phyloP scores from a whole-genome alignment of 176 grass and related monocot species.

The Aegilops bicornis region DNA sequence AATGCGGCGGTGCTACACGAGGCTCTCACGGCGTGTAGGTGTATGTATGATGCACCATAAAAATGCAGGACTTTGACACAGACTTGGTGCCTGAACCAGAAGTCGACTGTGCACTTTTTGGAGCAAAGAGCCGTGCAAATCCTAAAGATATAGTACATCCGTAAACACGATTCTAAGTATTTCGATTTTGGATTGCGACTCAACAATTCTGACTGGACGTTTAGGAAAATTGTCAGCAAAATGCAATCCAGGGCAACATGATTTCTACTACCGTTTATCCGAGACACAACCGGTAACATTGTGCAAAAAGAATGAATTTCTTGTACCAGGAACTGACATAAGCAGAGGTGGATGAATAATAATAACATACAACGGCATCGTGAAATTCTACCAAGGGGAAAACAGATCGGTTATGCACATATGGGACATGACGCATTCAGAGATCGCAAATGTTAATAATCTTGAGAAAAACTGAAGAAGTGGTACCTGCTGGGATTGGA shows the following conservation, averaged over 20 bases:
- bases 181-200: not conserved
- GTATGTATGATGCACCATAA: not conserved
- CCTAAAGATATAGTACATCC: not conserved
- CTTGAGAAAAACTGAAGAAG: not conserved
- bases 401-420: not conserved
- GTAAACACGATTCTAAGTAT: not conserved
- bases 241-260: not conserved
- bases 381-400: not conserved
- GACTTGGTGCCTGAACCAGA: not conserved
- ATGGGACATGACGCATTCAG: not conserved
- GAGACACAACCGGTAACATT: not conserved
- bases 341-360: not conserved
- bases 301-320: not conserved
- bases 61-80: not conserved
- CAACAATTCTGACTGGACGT: not conserved
- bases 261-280: not conserved
- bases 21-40: not conserved
- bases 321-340: not conserved
- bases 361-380: not conserved
- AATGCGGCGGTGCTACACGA: not conserved
- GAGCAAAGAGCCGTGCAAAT: not conserved
- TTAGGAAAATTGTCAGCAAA: not conserved
- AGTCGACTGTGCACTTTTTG: not conserved
- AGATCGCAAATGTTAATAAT: not conserved
- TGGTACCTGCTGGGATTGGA: constrained; percentile 32